These are phyloP conservation scores for Eleusine indica DNA, from an alignment of 176 grass and related monocot species.

Conservation along the genomic window DNA sequence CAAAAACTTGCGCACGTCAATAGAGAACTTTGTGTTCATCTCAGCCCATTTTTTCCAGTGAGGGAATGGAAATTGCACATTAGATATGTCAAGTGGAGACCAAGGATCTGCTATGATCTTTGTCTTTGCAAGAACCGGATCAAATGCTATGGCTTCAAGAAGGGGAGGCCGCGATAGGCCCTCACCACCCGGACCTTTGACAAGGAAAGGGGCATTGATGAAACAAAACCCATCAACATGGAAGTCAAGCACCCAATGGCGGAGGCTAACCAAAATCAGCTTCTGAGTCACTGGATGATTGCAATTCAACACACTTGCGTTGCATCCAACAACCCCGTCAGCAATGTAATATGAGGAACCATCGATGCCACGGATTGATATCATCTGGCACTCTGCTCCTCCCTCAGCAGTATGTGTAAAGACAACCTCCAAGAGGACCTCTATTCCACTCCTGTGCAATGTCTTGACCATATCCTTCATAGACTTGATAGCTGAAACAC, in stretches of 20 bases:
- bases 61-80: slow-evolving; percentile 75
- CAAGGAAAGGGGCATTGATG: slow-evolving; percentile 79
- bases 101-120: slow-evolving; percentile 93
- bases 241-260: slow-evolving; percentile 89
- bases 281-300: slow-evolving; percentile 65
- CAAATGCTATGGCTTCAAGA: slow-evolving; percentile 87
- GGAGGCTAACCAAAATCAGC: slow-evolving; percentile 94
- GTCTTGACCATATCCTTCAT: slow-evolving; percentile 93
- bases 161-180: slow-evolving; percentile 73
- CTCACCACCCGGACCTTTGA: slow-evolving; percentile 49
- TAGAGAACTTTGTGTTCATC: slow-evolving; percentile 71
- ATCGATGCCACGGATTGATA: slow-evolving; percentile 81
- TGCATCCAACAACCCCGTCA: slow-evolving; percentile 40
- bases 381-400: slow-evolving; percentile 54
- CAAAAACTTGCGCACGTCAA: slow-evolving; percentile 84
- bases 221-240: slow-evolving; percentile 96
- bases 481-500: slow-evolving; percentile 58
- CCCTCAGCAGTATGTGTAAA: slow-evolving; percentile 74
- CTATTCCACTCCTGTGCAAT: slow-evolving; percentile 74
- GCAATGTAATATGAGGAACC: slow-evolving; percentile 68
- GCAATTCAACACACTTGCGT: slow-evolving; percentile 62
- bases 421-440: slow-evolving; percentile 88
- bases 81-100: slow-evolving; percentile 72
- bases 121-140: slow-evolving; percentile 79
- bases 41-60: slow-evolving; percentile 96